A percentile compares a stretch with the other conserved stretches of the same genome.
Evolutionary conservation across 257 asterid genomes (phyloP).

Genomic region (Coffea canephora): DNA sequence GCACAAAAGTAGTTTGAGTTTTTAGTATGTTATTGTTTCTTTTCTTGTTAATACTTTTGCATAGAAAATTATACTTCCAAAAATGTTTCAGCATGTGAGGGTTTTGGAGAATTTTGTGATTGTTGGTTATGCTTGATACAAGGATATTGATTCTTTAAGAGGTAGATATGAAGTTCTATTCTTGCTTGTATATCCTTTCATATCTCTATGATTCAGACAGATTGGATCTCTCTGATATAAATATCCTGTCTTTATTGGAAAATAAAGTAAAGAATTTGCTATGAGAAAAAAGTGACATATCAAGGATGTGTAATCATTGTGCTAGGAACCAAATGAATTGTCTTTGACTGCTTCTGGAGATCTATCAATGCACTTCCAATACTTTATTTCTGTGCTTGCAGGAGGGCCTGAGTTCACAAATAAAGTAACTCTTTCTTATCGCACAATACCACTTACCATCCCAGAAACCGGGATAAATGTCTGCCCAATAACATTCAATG

Average conservation of each 20-base stretch:
- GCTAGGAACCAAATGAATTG: neutral
- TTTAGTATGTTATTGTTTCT: neutral
- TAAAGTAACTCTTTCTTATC: slow-evolving; percentile 59
- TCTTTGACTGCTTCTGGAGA: neutral
- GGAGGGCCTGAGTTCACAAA: slow-evolving; percentile 50
- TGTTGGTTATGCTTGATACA: neutral
- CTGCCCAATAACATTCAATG: slow-evolving; percentile 74
- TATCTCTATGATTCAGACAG: neutral
- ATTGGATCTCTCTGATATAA: neutral
- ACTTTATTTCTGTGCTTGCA: slow-evolving; percentile 27
- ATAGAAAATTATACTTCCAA: neutral
- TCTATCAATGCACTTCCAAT: neutral
- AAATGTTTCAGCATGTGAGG: neutral
- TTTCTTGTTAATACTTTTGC: neutral
- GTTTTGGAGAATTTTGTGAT: neutral
- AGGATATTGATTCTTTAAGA: neutral
- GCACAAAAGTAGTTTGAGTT: too few relatives aligned
- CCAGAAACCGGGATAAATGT: slow-evolving; percentile 69
- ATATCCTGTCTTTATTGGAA: neutral
- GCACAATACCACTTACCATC: slow-evolving; percentile 48
- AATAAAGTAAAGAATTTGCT: neutral
- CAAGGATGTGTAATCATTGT: neutral
- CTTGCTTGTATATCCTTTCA: neutral
- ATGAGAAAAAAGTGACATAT: neutral
- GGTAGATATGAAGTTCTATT: neutral